phyloP scores from a whole-genome alignment of 768 basidiomycete species.

The Cystofilobasidium capitatum region DNA sequence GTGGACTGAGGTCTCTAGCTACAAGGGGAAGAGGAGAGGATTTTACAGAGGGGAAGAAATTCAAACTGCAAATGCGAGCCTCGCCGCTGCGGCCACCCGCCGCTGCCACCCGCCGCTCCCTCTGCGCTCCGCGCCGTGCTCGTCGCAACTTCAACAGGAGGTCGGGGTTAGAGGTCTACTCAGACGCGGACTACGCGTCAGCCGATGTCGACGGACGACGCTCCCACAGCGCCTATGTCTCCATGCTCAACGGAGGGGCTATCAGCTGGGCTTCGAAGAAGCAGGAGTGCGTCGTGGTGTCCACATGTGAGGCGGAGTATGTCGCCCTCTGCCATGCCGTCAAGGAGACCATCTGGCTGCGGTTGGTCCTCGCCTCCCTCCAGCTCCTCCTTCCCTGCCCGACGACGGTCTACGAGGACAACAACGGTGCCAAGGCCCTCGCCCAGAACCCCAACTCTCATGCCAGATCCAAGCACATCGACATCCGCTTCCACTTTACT shows the following conservation, averaged over 20 bases:
- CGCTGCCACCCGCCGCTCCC: no score
- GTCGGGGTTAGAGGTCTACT: no score
- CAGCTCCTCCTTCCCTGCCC: neutral
- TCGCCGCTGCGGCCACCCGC: no score
- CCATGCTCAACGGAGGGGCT: constrained; percentile 36
- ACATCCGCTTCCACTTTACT: no score
- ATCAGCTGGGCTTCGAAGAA: constrained; percentile 41
- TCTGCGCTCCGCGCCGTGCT: no score
- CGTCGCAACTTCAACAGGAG: no score
- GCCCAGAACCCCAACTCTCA: constrained; percentile 6
- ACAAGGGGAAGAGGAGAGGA: no score
- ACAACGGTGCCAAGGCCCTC: neutral
- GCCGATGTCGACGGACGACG: constrained; percentile 36
- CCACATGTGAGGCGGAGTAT: constrained; percentile 46
- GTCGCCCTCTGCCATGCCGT: constrained; percentile 41
- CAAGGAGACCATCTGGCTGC: constrained; percentile 23
- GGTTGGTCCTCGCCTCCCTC: neutral
- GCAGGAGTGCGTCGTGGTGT: constrained; percentile 41
- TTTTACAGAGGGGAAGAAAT: no score
- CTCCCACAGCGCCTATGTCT: constrained; percentile 41
- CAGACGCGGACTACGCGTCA: no score
- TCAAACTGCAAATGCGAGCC: no score
- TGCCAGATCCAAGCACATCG: neutral
- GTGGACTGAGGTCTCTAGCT: no score
- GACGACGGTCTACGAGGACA: constrained; percentile 3